phyloP scores from a whole-genome alignment of 345 rosid species.

The Conringia planisiliqua region DNA sequence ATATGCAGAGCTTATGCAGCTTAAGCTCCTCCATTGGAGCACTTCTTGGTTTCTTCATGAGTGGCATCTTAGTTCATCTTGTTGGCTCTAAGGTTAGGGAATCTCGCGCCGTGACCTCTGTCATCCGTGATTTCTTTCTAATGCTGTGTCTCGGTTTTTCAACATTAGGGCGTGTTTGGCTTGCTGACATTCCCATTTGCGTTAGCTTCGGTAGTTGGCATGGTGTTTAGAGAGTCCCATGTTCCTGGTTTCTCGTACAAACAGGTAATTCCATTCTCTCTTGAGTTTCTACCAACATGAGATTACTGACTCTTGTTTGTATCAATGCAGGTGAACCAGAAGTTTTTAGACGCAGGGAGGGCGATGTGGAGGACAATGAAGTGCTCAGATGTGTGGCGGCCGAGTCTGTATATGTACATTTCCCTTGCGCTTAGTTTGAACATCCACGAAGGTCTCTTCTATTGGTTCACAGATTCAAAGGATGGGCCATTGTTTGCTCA shows the following conservation, averaged over 20 bases:
- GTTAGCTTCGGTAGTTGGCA: conserved; percentile 59
- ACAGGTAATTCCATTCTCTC: conserved; percentile 44
- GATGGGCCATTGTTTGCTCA: conserved; percentile 76
- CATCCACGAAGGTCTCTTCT: conserved; percentile 87
- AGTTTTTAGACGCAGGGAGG: conserved; percentile 63
- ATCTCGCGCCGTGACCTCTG: not conserved
- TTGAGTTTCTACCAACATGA: not conserved
- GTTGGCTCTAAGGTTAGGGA: conserved; percentile 73
- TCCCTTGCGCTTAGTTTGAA: conserved; percentile 71
- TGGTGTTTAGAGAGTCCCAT: conserved; percentile 55
- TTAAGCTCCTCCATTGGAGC: conserved; percentile 75
- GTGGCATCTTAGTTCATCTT: conserved; percentile 83
- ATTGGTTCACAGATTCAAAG: conserved; percentile 79
- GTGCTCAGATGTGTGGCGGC: conserved; percentile 77
- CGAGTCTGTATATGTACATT: conserved; percentile 80
- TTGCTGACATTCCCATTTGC: conserved; percentile 66
- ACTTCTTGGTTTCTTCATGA: conserved; percentile 67
- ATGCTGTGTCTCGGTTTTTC: conserved; percentile 19
- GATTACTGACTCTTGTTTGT: conserved; percentile 7
- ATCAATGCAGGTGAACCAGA: conserved; percentile 59
- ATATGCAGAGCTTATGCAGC: conserved; percentile 92
- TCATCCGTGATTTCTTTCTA: not conserved
- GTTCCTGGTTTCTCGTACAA: conserved; percentile 51
- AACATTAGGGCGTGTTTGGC: conserved; percentile 70
- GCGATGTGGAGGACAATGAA: conserved; percentile 85